Evolutionary conservation across 2,329 filamentous ascomycete species (phyloP), one percentile per base, ranked within the genome.

Genomic region (Huntiella omanensis): DNA sequence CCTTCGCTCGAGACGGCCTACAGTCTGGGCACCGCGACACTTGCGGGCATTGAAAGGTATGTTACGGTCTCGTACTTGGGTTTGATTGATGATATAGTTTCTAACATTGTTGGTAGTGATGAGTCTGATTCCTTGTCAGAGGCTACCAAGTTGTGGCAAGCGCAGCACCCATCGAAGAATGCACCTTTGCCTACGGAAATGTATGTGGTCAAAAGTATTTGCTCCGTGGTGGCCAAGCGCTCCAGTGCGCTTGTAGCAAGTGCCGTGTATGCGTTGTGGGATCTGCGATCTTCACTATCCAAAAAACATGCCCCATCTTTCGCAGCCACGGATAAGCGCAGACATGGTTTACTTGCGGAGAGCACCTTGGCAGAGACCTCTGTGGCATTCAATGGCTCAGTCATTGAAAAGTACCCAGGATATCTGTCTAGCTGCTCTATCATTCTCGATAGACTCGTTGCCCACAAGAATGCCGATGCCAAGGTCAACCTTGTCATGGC

Each of bases 371-470:
- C 57, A 33, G 61, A 63, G 47, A 76, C 73, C 3, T 68, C 72
- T 2, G 73, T 88, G n/a, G 80, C 80, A 3, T 87, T 80, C 60
- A 86, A 84, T 56, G 83, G 83, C 39, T 81, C 77, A 22, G 80
- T 88, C 43, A 77, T 87, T 44, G 81, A 87, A 60, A 77, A 79
- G 54, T 88, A 87, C 56, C 81, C 83, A 0, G 64, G 66, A 5
- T 88, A 85, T 58, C 64, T 71, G 16, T 60, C 59, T 32, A 67
- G 63, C 37, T 78, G 77, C 55, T 81, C 87, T 58, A 57, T 57
- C 4, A 75, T 76, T 53, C 61, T 87, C 40, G 66, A 84, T 54
- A 62, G 66, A 35, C 62, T 87, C 6, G 68, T 75, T 54, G 64
- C 57, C 43, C 63, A 57, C 50, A 66, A 53, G 40, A 56, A 54